Percentiles rank a stretch among this genome's conserved stretches.
These are phyloP conservation scores for Trypanosoma lewisi DNA, from an alignment of 208 protist species.

Conservation along the genomic window DNA sequence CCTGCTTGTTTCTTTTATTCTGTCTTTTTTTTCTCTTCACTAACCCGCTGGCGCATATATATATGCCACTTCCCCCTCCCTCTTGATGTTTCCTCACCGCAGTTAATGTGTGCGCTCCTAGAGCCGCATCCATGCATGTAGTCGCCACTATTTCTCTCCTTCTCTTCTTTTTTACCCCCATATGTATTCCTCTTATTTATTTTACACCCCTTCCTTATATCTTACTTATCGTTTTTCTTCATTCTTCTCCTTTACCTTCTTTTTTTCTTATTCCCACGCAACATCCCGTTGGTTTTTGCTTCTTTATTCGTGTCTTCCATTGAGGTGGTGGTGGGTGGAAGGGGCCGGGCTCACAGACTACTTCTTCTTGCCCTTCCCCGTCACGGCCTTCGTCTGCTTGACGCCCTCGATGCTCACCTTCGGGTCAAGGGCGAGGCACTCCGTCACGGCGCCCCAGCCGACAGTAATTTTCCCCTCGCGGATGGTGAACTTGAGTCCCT, in stretches of 20 bases:
- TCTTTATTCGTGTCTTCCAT: too few relatives aligned
- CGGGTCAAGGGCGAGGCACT: slow-evolving; percentile 87
- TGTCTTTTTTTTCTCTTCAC: not conserved
- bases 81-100: not conserved
- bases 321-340: too few relatives aligned
- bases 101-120: not conserved
- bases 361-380: slow-evolving; percentile 37
- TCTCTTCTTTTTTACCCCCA: too few relatives aligned
- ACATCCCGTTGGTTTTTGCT: too few relatives aligned
- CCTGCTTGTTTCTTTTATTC: not conserved
- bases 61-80: too few relatives aligned
- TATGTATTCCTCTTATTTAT: too few relatives aligned
- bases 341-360: slow-evolving; percentile 20
- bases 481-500: slow-evolving; percentile 97
- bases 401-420: slow-evolving; percentile 87
- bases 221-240: too few relatives aligned
- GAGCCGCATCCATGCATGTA: not conserved
- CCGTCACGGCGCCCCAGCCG: slow-evolving; percentile 96
- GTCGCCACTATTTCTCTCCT: not conserved
- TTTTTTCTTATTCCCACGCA: too few relatives aligned
- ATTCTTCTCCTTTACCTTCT: too few relatives aligned
- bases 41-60: not conserved
- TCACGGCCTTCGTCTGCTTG: slow-evolving; percentile 27
- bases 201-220: not conserved
- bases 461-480: slow-evolving; percentile 98